Conservation (phyloP, 2,329 filamentous ascomycete genomes). For the Chalara sp. region DNA sequence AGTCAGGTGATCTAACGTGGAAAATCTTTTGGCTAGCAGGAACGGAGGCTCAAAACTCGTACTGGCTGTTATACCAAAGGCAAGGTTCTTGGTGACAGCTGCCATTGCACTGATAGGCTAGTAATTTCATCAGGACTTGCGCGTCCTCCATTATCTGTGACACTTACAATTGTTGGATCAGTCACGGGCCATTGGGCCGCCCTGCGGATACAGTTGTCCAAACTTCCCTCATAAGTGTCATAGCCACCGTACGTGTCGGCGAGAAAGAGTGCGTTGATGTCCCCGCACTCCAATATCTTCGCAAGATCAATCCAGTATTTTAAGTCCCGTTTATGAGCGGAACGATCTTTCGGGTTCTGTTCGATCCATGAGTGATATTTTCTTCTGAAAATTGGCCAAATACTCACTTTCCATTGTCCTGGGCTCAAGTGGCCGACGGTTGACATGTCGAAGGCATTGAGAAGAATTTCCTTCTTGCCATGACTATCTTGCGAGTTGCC, state of each 20-base stretch:
- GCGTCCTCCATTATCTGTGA: background rate
- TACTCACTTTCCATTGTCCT: slow-evolving; percentile 58
- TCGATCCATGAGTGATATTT: background rate
- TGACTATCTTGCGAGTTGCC: background rate
- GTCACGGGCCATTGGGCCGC: slow-evolving; percentile 66
- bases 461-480: slow-evolving; percentile 46
- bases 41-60: slow-evolving; percentile 63
- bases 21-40: slow-evolving; percentile 56
- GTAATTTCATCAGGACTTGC: background rate
- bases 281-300: slow-evolving; percentile 52
- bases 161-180: slow-evolving; percentile 53
- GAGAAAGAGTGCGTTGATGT: slow-evolving; percentile 58
- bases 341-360: slow-evolving; percentile 54
- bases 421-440: slow-evolving; percentile 58
- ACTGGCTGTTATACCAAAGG: slow-evolving; percentile 59
- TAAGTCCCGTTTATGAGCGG: slow-evolving; percentile 49
- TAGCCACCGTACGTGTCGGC: slow-evolving; percentile 55
- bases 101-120: slow-evolving; percentile 61
- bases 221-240: slow-evolving; percentile 54
- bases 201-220: slow-evolving; percentile 52
- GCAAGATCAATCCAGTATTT: slow-evolving; percentile 60
- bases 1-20: slow-evolving; percentile 60
- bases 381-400: background rate
- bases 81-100: slow-evolving; percentile 56
- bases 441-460: slow-evolving; percentile 62